Percentiles rank a stretch among this genome's conserved stretches.
Evolutionary conservation across 495 filamentous ascomycete genomes (phyloP).

Genomic region (Lentithecium fluviatile): DNA sequence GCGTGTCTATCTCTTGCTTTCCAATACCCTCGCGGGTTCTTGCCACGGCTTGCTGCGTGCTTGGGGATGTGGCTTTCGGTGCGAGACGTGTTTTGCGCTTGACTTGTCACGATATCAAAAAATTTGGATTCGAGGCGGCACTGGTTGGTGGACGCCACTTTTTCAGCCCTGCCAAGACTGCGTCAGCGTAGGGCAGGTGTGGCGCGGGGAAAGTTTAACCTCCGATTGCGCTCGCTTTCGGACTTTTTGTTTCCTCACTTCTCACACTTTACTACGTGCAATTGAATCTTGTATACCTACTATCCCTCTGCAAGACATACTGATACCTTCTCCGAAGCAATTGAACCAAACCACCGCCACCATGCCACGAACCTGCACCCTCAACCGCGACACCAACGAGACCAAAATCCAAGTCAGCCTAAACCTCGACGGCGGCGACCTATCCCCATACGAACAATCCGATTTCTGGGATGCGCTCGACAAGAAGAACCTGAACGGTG

Average conservation of each 20-base stretch:
- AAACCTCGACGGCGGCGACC: conserved; percentile 83
- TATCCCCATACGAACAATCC: conserved; percentile 44
- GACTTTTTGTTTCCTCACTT: conserved; percentile 6
- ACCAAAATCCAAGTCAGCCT: conserved; percentile 93
- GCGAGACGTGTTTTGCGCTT: not conserved
- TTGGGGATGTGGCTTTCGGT: conserved; percentile 1
- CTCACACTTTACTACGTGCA: not conserved
- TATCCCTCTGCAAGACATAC: no score
- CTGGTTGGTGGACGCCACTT: not conserved
- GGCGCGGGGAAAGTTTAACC: not conserved
- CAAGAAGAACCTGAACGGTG: conserved; percentile 42
- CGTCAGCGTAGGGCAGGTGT: not conserved
- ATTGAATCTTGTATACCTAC: not conserved
- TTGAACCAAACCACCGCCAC: not conserved
- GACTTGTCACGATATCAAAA: not conserved
- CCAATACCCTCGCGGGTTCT: not conserved
- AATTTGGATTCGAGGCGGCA: not conserved
- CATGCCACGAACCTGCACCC: conserved; percentile 61
- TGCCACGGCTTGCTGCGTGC: not conserved
- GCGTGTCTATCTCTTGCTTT: not conserved
- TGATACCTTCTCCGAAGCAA: not conserved
- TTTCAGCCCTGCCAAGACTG: conserved; percentile 24
- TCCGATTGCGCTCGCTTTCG: not conserved
- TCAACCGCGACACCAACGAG: conserved; percentile 90
- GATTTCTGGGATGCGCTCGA: conserved; percentile 53